A percentile compares a stretch with the other conserved stretches of the same genome.
These are phyloP conservation scores for Botrytis deweyae DNA, from an alignment of 2,329 filamentous ascomycete genomes.

Conservation along the genomic window DNA sequence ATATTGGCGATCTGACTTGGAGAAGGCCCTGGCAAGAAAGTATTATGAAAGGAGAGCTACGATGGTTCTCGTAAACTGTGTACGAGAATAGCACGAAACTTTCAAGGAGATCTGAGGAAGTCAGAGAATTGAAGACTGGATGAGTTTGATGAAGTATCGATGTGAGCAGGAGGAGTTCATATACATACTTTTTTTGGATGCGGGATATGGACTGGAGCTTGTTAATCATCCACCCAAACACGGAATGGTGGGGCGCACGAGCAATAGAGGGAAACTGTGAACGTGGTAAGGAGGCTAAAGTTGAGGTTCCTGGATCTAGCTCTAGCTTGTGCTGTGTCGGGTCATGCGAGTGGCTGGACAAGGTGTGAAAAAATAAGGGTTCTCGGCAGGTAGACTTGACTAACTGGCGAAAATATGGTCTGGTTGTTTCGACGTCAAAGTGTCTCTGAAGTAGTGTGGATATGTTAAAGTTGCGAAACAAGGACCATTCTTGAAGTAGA, in stretches of 20 bases:
- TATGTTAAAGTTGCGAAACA: conserved; percentile 36
- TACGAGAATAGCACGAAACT: conserved; percentile 3
- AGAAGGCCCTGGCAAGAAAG: conserved; percentile 18
- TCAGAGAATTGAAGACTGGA: conserved; percentile 31
- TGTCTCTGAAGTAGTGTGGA: conserved; percentile 27
- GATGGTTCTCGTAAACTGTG: background rate
- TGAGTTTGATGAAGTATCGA: conserved; percentile 19
- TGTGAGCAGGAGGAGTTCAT: conserved; percentile 30
- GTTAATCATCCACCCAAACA: conserved; percentile 27
- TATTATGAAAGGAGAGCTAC: conserved; percentile 1
- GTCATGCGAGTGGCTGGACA: conserved; percentile 34
- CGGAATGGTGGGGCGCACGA: conserved; percentile 35
- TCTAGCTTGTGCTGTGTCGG: conserved; percentile 24
- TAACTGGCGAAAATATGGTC: conserved; percentile 29
- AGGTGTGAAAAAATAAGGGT: conserved; percentile 29
- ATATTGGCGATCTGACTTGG: conserved; percentile 15
- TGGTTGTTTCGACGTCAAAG: conserved; percentile 39
- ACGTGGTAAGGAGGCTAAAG: conserved; percentile 22
- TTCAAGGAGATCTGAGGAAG: conserved; percentile 31
- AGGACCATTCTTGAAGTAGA: conserved; percentile 36
- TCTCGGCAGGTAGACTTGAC: conserved; percentile 28
- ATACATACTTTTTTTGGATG: conserved; percentile 36
- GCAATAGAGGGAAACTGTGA: conserved; percentile 24
- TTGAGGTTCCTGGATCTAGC: conserved; percentile 26
- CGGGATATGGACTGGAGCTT: conserved; percentile 27